phyloP scores from a whole-genome alignment of 1,284 basidiomycete genomes.

The Cryptococcus maquisensis region DNA sequence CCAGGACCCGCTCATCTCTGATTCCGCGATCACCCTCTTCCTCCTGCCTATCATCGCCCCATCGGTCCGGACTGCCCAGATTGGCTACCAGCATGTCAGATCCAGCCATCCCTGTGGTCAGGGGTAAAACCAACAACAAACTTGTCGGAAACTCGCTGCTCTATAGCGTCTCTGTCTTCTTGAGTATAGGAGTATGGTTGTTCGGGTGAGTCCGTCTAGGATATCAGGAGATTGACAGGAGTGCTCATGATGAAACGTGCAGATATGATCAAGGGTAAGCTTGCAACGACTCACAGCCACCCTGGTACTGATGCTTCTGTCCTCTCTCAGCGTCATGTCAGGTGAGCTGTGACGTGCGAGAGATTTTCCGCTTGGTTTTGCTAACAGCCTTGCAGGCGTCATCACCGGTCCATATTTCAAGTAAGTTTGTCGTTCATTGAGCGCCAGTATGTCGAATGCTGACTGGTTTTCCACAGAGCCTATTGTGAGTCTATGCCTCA shows the following conservation, averaged over 20 bases:
- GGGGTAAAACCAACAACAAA: constrained; percentile 44
- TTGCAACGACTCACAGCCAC: background rate
- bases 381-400: constrained; percentile 57
- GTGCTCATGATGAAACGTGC: background rate
- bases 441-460: background rate
- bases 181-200: constrained; percentile 53
- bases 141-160: constrained; percentile 77
- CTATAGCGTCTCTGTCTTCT: constrained; percentile 34
- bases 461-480: constrained; percentile 16
- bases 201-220: constrained; percentile 59
- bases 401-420: constrained; percentile 91
- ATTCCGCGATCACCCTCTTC: no score
- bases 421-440: constrained; percentile 17
- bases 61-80: background rate
- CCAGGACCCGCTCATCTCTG: no score
- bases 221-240: background rate
- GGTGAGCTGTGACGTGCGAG: constrained; percentile 22
- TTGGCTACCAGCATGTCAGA: constrained; percentile 23
- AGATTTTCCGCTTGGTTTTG: background rate
- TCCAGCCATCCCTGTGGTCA: constrained; percentile 32
- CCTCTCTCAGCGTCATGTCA: constrained; percentile 38
- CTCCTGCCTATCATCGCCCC: no score
- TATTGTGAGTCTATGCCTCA: constrained; percentile 19
- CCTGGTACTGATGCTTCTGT: background rate
- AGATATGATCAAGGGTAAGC: constrained; percentile 81